A percentile compares a stretch with the other conserved stretches of the same genome.
phyloP scores from a whole-genome alignment of 441 rosid species.

The Francoa sonchifolia region DNA sequence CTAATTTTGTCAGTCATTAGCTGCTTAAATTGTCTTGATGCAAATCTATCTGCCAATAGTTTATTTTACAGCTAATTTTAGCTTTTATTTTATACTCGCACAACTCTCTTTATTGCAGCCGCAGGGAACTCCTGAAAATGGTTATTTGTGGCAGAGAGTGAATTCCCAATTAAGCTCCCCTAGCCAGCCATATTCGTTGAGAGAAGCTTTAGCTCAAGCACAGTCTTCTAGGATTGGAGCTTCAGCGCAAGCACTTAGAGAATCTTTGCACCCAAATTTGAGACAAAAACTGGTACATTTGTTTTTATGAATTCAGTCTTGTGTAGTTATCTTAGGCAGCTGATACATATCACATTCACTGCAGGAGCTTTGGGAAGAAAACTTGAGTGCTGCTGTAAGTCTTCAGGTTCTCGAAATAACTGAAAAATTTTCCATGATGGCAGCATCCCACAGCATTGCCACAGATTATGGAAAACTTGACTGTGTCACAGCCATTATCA shows the following conservation, averaged over 20 bases:
- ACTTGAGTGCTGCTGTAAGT: conserved; percentile 91
- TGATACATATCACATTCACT: conserved; percentile 20
- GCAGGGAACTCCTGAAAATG: conserved; percentile 93
- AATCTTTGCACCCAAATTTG: conserved; percentile 91
- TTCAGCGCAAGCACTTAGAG: conserved; percentile 95
- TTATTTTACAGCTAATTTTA: conserved; percentile 9
- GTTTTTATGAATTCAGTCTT: conserved; percentile 7
- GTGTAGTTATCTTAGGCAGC: conserved; percentile 8
- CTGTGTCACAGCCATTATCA: conserved; percentile 79
- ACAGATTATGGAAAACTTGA: conserved; percentile 97
- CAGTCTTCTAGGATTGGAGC: conserved; percentile 99
- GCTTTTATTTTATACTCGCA: conserved; percentile 7
- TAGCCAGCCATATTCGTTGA: conserved; percentile 91
- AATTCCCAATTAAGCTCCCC: conserved; percentile 98
- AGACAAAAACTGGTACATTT: conserved; percentile 81
- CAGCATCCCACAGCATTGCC: conserved; percentile 82
- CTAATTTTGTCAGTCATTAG: background rate
- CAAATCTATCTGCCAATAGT: background rate
- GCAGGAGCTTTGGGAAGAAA: conserved; percentile 99
- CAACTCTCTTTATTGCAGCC: conserved; percentile 38
- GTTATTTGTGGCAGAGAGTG: conserved; percentile 92
- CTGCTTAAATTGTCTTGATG: conserved; percentile 1
- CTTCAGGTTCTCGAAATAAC: conserved; percentile 96
- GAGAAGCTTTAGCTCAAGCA: conserved; percentile 99
- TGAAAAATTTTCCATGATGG: conserved; percentile 84